Evolutionary conservation across 768 basidiomycete species (phyloP).

Genomic region (Lactarius hatsudake): DNA sequence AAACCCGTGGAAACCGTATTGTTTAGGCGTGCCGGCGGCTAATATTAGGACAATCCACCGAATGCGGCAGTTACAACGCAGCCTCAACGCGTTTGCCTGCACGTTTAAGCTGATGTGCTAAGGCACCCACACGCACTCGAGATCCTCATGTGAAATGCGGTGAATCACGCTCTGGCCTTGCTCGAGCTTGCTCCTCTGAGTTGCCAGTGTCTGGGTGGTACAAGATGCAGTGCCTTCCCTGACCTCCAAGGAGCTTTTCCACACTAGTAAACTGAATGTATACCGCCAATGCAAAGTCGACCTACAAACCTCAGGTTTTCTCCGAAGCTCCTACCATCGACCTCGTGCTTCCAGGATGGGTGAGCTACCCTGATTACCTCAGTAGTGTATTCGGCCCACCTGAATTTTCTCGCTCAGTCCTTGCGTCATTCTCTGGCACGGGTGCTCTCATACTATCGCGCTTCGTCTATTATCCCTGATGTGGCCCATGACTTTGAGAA

Average conservation of each 20-base stretch:
- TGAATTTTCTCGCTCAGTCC: slow-evolving; percentile 6
- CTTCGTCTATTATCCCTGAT: not conserved
- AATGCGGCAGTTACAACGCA: slow-evolving; percentile 4
- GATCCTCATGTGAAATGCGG: not conserved
- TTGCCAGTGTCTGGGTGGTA: not conserved
- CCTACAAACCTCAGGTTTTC: slow-evolving; percentile 17
- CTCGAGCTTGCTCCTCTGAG: slow-evolving; percentile 11
- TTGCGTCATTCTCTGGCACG: slow-evolving; percentile 18
- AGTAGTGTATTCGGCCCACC: not conserved
- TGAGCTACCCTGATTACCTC: slow-evolving; percentile 2
- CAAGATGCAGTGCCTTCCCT: slow-evolving; percentile 6
- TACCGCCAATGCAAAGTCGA: not conserved
- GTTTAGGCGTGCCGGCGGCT: slow-evolving; percentile 7
- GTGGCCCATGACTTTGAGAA: slow-evolving; percentile 15
- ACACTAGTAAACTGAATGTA: slow-evolving; percentile 10
- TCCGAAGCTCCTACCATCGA: slow-evolving; percentile 16
- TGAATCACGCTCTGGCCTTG: not conserved
- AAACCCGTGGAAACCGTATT: not conserved
- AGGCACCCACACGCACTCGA: not conserved
- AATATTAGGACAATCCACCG: not conserved
- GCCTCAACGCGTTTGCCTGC: slow-evolving; percentile 17
- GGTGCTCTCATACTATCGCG: slow-evolving; percentile 13
- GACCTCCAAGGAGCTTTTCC: not conserved
- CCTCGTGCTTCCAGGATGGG: slow-evolving; percentile 20
- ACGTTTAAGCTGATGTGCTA: slow-evolving; percentile 3